Evolutionary conservation across 2,329 filamentous ascomycete genomes (phyloP).

Genomic region (Hypoxylon sp.): DNA sequence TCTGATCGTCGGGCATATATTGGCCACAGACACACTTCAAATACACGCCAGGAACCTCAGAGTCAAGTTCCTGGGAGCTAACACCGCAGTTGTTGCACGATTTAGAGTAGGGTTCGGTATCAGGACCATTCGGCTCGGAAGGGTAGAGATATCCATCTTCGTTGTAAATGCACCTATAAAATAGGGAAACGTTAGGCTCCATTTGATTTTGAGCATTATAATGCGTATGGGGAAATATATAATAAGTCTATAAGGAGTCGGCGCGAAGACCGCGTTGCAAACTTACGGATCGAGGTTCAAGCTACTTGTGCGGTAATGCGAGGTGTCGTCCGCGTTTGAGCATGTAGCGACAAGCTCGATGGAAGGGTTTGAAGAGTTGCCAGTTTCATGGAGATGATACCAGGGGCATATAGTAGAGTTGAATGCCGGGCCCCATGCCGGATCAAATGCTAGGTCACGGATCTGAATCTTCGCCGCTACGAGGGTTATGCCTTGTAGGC

Average conservation of each 20-base stretch:
- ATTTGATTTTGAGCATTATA: not conserved
- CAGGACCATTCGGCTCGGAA: not conserved
- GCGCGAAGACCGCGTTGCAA: not conserved
- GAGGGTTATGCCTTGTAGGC: not conserved
- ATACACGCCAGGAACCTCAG: not conserved
- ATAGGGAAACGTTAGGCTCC: not conserved
- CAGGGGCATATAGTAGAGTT: constrained; percentile 7
- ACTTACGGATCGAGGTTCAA: constrained; percentile 32
- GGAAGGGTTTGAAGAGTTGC: not conserved
- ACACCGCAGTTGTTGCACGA: constrained; percentile 12
- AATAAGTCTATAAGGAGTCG: not conserved
- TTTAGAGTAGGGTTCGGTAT: constrained; percentile 3
- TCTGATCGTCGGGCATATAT: not conserved
- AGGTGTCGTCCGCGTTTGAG: not conserved
- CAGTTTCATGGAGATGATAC: constrained; percentile 10
- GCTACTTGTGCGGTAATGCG: constrained; percentile 19
- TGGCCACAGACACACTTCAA: constrained; percentile 1
- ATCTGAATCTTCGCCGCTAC: not conserved
- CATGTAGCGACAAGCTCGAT: constrained; percentile 16
- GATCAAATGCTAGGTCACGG: not conserved
- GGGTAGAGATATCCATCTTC: constrained; percentile 10
- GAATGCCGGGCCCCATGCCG: not conserved
- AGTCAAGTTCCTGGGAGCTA: not conserved
- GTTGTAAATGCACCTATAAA: constrained; percentile 16
- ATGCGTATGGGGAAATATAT: not conserved